Conservation (phyloP, 1,284 basidiomycete species). For the Cryptococcus neoformans region DNA sequence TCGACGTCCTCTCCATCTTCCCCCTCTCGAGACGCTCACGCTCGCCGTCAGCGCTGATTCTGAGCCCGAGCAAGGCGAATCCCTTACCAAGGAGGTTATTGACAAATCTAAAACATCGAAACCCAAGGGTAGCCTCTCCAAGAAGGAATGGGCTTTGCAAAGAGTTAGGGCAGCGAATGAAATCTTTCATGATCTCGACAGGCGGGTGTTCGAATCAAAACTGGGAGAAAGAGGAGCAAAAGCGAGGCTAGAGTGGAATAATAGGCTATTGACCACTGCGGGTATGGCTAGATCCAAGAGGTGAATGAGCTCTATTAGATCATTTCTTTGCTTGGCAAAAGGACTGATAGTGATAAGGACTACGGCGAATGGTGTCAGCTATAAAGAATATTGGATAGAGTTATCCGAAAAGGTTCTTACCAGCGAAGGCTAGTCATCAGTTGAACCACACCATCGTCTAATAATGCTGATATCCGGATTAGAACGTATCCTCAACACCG, state of each 20-base stretch:
- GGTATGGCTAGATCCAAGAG: conserved; percentile 34
- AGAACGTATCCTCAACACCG: conserved; percentile 43
- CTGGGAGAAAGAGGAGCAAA: conserved; percentile 24
- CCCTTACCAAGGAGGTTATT: too few relatives aligned
- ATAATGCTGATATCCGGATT: not conserved
- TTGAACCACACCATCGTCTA: not conserved
- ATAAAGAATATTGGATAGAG: conserved; percentile 23
- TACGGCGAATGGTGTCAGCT: not conserved
- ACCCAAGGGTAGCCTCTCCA: conserved; percentile 2
- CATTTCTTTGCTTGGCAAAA: too few relatives aligned
- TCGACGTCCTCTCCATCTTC: not conserved
- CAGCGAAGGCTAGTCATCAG: conserved; percentile 21
- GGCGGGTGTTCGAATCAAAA: conserved; percentile 34
- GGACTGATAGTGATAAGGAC: too few relatives aligned
- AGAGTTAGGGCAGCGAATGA: conserved; percentile 28
- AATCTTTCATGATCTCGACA: conserved; percentile 42
- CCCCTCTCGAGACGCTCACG: not conserved
- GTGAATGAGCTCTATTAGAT: conserved; percentile 10
- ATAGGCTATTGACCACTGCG: conserved; percentile 42
- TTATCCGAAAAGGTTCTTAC: conserved; percentile 38
- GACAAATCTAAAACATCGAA: too few relatives aligned
- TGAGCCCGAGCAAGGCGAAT: conserved; percentile 2
- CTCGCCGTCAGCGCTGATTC: not conserved
- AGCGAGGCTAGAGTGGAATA: conserved; percentile 39
- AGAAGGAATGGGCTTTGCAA: conserved; percentile 26